These are phyloP conservation scores for Cymbopogon flexuosus DNA, from an alignment of 202 grass and related monocot genomes.

Conservation along the genomic window DNA sequence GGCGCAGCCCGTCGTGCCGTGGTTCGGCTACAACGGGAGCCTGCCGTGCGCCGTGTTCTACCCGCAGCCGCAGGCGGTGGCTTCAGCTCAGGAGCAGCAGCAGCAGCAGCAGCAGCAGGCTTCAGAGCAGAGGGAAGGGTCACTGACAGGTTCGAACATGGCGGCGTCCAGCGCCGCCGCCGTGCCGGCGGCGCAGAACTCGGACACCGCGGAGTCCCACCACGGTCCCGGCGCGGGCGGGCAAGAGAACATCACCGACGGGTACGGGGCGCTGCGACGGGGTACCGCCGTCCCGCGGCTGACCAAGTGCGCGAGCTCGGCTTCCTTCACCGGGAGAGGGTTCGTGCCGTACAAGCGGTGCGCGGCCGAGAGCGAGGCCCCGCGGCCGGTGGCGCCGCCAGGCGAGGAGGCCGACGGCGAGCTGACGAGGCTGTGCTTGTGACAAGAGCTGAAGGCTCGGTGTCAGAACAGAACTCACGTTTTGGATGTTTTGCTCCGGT, in stretches of 20 bases:
- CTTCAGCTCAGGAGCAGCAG: slow-evolving; percentile 7
- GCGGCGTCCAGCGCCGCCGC: slow-evolving; percentile 24
- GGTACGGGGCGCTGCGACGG: background rate
- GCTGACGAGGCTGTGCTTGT: slow-evolving; percentile 65
- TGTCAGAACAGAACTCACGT: background rate
- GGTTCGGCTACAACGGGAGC: slow-evolving; percentile 39
- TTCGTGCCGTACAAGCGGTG: slow-evolving; percentile 72
- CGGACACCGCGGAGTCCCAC: slow-evolving; percentile 32
- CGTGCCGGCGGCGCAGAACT: slow-evolving; percentile 31
- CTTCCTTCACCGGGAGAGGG: slow-evolving; percentile 38
- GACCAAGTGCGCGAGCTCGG: slow-evolving; percentile 40
- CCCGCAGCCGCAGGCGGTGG: background rate
- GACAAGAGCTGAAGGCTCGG: background rate
- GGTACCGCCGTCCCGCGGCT: background rate
- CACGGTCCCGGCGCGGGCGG: background rate
- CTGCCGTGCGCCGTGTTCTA: slow-evolving; percentile 50
- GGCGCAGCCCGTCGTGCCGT: slow-evolving; percentile 28
- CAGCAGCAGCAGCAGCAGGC: slow-evolving; percentile 13
- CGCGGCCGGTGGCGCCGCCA: slow-evolving; percentile 2
- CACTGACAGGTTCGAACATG: slow-evolving; percentile 60
- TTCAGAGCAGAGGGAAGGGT: slow-evolving; percentile 52
- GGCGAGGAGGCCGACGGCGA: slow-evolving; percentile 51
- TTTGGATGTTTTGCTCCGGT: slow-evolving; percentile 28
- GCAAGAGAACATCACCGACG: slow-evolving; percentile 27
- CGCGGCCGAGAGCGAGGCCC: slow-evolving; percentile 41